Base-by-base conservation (phyloP, 306 rosid genomes). In the Cucumis cinereus region DNA sequence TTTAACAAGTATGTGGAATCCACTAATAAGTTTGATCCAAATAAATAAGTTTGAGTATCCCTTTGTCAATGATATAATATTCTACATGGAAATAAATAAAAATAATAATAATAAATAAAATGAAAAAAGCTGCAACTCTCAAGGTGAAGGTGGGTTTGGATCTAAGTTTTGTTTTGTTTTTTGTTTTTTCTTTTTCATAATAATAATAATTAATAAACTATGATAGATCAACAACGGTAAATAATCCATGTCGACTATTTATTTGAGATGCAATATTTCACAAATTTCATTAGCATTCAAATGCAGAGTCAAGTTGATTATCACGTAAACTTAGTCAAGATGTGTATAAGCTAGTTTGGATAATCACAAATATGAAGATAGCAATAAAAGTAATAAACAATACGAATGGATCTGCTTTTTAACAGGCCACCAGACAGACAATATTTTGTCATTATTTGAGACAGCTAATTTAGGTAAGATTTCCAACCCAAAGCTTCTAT, bases 381-480 rank as follows among this genome's bases (percentile, higher is more conserved):
- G 2, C 15, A 61, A 50, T 15, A 30, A 15, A 13, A 13, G 1
- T 14, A 61, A 35, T 16, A 33, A 30, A 14, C 0, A 33, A 35
- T 11, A 6, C 23, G 0, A 24, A 15, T 70, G 56, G 58, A 45
- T 70, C 57, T 45, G 38, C 14, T 69, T 69, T 69, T 64, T 36
- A 24, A 45, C 7, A 40, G 75, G 75, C 33, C 38, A 45, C 28
- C 71, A 64, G 57, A 45, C 57, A 69, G 55, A 68, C 36, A 70
- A 24, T 3, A 0, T 40, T 67, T 41, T 41, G 74, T 67, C 22
- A 70, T 70, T 70, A 70, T 43, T 45, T 70, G 23, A 24, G 57
- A 40, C 56, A 70, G 45, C 75, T 14, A 49, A 70, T 12, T 70
- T 70, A 70, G 75, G 75, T 70, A 45, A 70, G 57, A 70, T 70